Evolutionary conservation across 2,329 filamentous ascomycete genomes (phyloP).

Genomic region (Teratosphaeria gauchensis): DNA sequence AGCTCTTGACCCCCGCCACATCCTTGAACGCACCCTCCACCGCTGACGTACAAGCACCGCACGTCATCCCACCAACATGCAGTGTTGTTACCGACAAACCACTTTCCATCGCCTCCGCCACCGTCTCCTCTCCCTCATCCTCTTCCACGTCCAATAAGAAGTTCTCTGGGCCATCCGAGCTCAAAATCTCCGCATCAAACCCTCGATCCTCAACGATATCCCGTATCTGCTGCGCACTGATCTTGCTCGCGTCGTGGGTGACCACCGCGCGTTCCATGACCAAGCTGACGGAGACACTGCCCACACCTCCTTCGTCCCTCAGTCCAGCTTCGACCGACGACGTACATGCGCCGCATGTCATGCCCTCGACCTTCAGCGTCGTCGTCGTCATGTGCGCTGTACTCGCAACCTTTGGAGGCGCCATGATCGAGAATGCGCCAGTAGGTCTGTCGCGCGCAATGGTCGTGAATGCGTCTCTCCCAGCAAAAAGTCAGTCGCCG

Average conservation of each 20-base stretch:
- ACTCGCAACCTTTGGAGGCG: conserved; percentile 8
- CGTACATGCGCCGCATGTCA: conserved; percentile 82
- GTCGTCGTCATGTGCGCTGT: conserved; percentile 67
- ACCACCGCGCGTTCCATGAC: conserved; percentile 93
- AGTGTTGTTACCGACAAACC: conserved; percentile 80
- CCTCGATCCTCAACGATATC: conserved; percentile 87
- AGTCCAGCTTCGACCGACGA: conserved; percentile 87
- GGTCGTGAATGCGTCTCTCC: neutral
- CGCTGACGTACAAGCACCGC: conserved; percentile 90
- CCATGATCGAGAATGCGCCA: conserved; percentile 6
- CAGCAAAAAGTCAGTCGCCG: neutral
- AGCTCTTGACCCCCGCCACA: conserved; percentile 69
- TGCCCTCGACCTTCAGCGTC: conserved; percentile 81
- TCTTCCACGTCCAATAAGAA: conserved; percentile 15
- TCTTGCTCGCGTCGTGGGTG: conserved; percentile 68
- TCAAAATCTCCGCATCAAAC: conserved; percentile 63
- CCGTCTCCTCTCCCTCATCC: conserved; percentile 8
- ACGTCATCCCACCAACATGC: conserved; percentile 77
- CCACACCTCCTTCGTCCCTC: conserved; percentile 68
- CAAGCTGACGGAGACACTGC: conserved; percentile 81
- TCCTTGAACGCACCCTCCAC: conserved; percentile 84
- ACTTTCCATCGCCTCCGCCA: conserved; percentile 34
- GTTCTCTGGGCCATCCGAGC: conserved; percentile 19
- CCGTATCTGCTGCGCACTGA: conserved; percentile 65
- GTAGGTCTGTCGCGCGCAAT: neutral